phyloP scores from a whole-genome alignment of 345 rosid genomes.

The Moringa oleifera region DNA sequence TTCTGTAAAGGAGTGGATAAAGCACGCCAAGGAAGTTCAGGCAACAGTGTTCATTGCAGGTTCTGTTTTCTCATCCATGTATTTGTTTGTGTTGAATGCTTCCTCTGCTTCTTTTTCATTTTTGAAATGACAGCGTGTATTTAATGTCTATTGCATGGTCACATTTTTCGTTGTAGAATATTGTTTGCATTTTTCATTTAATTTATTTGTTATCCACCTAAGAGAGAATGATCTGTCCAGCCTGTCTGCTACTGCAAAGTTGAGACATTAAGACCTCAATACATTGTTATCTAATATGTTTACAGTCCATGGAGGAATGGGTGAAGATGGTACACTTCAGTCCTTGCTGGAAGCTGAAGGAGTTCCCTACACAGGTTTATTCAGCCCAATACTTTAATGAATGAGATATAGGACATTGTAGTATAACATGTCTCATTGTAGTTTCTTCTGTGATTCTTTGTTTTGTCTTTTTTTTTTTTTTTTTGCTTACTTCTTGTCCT shows the following conservation, averaged over 20 bases:
- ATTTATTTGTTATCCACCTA: background rate
- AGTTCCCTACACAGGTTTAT: constrained; percentile 74
- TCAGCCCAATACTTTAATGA: background rate
- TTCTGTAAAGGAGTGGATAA: constrained; percentile 71
- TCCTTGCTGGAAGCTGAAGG: constrained; percentile 71
- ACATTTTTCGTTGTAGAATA: background rate
- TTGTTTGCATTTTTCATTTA: background rate
- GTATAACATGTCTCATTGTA: constrained; percentile 7
- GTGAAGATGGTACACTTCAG: constrained; percentile 95
- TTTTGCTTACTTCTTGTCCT: constrained; percentile 9
- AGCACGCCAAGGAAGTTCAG: constrained; percentile 53
- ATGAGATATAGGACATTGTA: background rate
- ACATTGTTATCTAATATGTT: constrained; percentile 9
- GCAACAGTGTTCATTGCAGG: constrained; percentile 94
- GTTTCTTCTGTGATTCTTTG: no score
- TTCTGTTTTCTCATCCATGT: constrained; percentile 18
- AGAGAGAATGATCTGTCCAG: background rate
- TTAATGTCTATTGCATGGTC: background rate
- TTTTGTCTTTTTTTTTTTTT: constrained; percentile 5
- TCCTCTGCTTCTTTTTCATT: constrained; percentile 6
- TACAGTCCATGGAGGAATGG: constrained; percentile 94
- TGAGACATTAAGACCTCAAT: background rate
- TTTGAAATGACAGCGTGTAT: background rate
- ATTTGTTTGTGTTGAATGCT: background rate
- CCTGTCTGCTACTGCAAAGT: background rate